Percentiles rank a stretch among this genome's conserved stretches.
Evolutionary conservation across 768 basidiomycete species (phyloP).

Genomic region (Trametes cinnabarina): DNA sequence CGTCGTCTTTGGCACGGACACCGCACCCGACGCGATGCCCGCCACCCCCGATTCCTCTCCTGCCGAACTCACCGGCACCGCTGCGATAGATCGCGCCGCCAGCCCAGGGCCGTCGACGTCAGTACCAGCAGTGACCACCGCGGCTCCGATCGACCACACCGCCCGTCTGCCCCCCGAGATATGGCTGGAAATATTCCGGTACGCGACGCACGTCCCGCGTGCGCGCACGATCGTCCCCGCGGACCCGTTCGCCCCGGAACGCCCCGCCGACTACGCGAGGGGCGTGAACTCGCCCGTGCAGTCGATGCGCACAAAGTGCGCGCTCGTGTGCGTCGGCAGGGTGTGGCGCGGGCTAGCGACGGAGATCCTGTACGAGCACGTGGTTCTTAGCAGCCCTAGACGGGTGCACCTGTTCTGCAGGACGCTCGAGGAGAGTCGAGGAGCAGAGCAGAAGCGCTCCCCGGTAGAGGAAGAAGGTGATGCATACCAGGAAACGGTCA

Average conservation of each 20-base stretch:
- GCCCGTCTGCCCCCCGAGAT: conserved; percentile 39
- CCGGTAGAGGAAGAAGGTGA: neutral
- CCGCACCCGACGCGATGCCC: neutral
- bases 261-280: conserved; percentile 43
- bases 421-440: conserved; percentile 31
- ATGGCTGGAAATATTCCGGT: conserved; percentile 57
- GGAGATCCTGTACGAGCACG: conserved; percentile 45
- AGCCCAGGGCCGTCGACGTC: neutral
- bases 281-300: conserved; percentile 46
- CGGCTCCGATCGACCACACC: conserved; percentile 13
- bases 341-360: conserved; percentile 45
- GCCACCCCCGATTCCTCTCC: neutral
- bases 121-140: no score
- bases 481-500: neutral
- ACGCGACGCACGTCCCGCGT: conserved; percentile 48
- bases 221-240: conserved; percentile 43
- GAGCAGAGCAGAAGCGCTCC: neutral
- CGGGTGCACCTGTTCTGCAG: conserved; percentile 40
- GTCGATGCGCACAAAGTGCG: conserved; percentile 49
- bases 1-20: neutral
- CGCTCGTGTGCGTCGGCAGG: conserved; percentile 46
- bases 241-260: conserved; percentile 45
- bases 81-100: neutral
- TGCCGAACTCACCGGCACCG: neutral
- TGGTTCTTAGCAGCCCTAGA: conserved; percentile 44